These are phyloP conservation scores for Capsicum rhomboideum DNA, from an alignment of 257 asterid species.

Conservation along the genomic window DNA sequence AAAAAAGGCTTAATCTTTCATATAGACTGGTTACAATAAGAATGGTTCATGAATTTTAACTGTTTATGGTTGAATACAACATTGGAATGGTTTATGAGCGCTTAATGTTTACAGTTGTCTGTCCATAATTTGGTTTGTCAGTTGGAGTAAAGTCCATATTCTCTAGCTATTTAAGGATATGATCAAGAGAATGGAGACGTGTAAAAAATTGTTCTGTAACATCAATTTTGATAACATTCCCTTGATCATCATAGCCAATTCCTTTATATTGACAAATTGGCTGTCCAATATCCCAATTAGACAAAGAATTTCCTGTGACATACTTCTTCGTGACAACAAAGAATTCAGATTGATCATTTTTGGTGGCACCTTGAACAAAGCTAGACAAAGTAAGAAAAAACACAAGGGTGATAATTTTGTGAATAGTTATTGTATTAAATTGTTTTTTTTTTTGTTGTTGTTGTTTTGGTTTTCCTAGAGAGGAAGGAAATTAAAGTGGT, in stretches of 20 bases:
- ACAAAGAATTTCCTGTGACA: conserved; percentile 32
- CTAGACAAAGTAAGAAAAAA: conserved; percentile 14
- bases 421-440: conserved; percentile 27
- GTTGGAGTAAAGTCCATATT: too few species aligned
- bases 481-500: not conserved
- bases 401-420: conserved; percentile 9
- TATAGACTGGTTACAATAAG: too few species aligned
- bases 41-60: too few species aligned
- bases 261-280: conserved; percentile 49
- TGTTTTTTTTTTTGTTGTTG: not conserved
- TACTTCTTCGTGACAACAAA: conserved; percentile 33
- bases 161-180: too few species aligned
- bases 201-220: too few species aligned
- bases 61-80: too few species aligned
- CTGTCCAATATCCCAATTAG: conserved; percentile 37
- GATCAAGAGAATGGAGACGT: too few species aligned
- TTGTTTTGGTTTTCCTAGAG: not conserved
- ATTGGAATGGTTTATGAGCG: too few species aligned
- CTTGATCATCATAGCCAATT: conserved; percentile 42
- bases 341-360: conserved; percentile 31
- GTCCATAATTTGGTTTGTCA: too few species aligned
- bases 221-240: conserved; percentile 39
- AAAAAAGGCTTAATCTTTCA: too few species aligned
- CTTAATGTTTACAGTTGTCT: too few species aligned
- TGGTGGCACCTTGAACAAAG: conserved; percentile 13